Evolutionary conservation across 257 asterid genomes (phyloP), one percentile per base, ranked within the genome.

Genomic region (Fraxinus excelsior): DNA sequence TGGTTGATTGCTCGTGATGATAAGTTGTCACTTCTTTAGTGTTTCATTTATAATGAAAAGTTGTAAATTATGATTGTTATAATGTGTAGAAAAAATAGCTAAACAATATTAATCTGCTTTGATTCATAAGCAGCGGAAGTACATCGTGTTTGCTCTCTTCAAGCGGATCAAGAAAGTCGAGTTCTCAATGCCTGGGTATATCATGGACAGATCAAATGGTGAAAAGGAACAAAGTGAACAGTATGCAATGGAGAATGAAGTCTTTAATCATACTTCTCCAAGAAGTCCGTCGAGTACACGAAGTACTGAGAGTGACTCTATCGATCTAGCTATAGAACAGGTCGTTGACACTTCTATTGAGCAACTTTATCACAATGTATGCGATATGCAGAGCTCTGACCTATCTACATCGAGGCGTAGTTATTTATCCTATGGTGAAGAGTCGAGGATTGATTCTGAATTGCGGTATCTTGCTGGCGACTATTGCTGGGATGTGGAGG

Each of bases 331-430:
- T 5, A 71, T 87, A 5, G 87, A 83, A 70, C 86, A 83, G 2
- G 75, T 66, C 31, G 28, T 76, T 40, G 89, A 83, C 60, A 83
- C 79, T 72, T 87, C 91, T 2, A 85, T 85, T 29, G 89, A 85
- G 78, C 88, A 87, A 53, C 74, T 87, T 35, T 85, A 83, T 51
- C 64, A 85, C 67, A 87, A 87, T 62, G 82, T 87, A 23, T 85
- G 80, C 62, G 89, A 87, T 74, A 87, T 87, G 89, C 85, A 85
- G 82, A 85, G 89, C 80, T 87, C 89, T 0, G 88, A 85, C 14
- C 78, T 77, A 4, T 87, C 91, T 0, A 88, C 88, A 2, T 87
- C 89, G 2, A 72, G 82, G 44, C 31, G 82, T 2, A 87, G 89
- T 72, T 85, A 62, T 70, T 51, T 85, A 40, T 87, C 89, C 0